These are phyloP conservation scores for Trichoderma hamatum DNA, from an alignment of 2,329 filamentous ascomycete species.

Conservation along the genomic window DNA sequence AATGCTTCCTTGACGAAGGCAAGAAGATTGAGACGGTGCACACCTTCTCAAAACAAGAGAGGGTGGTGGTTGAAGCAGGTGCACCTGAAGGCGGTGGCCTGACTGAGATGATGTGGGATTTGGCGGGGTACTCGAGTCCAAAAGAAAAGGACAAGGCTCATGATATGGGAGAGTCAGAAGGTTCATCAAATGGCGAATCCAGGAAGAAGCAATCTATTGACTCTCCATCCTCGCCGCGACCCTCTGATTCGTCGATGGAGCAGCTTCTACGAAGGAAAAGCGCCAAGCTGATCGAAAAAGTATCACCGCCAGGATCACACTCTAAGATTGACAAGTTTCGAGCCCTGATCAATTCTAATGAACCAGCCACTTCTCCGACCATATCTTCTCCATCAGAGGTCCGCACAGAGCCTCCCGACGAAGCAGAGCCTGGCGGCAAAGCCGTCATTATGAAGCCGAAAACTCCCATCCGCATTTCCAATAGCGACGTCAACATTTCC, in stretches of 20 bases:
- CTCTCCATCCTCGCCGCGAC: not conserved
- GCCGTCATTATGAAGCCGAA: slow-evolving; percentile 78
- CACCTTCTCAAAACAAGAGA: slow-evolving; percentile 74
- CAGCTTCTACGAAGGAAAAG: slow-evolving; percentile 36
- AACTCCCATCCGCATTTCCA: slow-evolving; percentile 69
- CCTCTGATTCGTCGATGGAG: slow-evolving; percentile 15
- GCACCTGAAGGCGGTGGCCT: slow-evolving; percentile 54
- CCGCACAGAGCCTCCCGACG: slow-evolving; percentile 35
- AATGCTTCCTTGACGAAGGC: slow-evolving; percentile 86
- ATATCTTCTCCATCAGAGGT: slow-evolving; percentile 6
- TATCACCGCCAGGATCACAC: slow-evolving; percentile 32
- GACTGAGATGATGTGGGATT: slow-evolving; percentile 56
- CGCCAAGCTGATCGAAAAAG: slow-evolving; percentile 42
- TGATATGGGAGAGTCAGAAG: slow-evolving; percentile 41
- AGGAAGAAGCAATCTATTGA: slow-evolving; percentile 5
- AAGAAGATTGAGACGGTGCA: slow-evolving; percentile 84
- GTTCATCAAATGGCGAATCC: slow-evolving; percentile 35
- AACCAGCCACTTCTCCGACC: not conserved
- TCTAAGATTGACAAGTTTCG: slow-evolving; percentile 33
- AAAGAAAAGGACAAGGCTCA: slow-evolving; percentile 40
- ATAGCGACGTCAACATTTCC: slow-evolving; percentile 86
- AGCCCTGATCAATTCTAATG: slow-evolving; percentile 28
- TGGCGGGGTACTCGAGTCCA: slow-evolving; percentile 47
- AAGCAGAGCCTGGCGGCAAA: slow-evolving; percentile 63
- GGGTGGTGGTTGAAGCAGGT: slow-evolving; percentile 65